These are phyloP conservation scores for Gossypium ekmanianum DNA, from an alignment of 345 rosid species.

Conservation along the genomic window DNA sequence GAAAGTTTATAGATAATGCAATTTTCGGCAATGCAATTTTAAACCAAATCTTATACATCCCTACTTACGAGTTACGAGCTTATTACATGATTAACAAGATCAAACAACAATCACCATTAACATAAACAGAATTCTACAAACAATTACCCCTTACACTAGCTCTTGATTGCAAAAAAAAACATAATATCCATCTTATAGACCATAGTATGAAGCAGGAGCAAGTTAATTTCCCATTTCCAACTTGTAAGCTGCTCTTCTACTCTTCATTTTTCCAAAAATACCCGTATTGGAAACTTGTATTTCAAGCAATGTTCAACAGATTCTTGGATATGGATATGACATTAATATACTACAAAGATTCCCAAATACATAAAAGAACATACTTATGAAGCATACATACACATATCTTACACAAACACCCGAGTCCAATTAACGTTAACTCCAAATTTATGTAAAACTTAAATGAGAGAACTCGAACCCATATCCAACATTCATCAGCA, in stretches of 20 bases:
- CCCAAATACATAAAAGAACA: too few relatives aligned
- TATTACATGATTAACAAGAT: not conserved
- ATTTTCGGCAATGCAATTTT: not conserved
- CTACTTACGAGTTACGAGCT: not conserved
- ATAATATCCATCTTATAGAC: not conserved
- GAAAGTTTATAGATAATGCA: not conserved
- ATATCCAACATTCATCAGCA: too few relatives aligned
- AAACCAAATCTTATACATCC: not conserved
- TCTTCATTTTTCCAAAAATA: too few relatives aligned
- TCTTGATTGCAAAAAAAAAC: not conserved
- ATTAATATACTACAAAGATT: not conserved
- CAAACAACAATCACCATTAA: not conserved
- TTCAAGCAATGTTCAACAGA: not conserved
- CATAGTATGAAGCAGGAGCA: not conserved
- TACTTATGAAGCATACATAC: too few relatives aligned
- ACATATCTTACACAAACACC: too few relatives aligned
- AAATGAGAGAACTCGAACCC: too few relatives aligned
- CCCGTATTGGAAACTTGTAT: not conserved
- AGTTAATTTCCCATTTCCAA: not conserved
- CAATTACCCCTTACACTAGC: not conserved
- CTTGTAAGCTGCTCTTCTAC: too few relatives aligned
- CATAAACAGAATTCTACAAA: not conserved
- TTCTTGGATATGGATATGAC: not conserved
- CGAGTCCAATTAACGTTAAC: too few relatives aligned
- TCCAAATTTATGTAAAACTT: too few relatives aligned